Evolutionary conservation across 2,329 filamentous ascomycete species (phyloP), one percentile per base, ranked within the genome.

Genomic region (Colletotrichum sp.): DNA sequence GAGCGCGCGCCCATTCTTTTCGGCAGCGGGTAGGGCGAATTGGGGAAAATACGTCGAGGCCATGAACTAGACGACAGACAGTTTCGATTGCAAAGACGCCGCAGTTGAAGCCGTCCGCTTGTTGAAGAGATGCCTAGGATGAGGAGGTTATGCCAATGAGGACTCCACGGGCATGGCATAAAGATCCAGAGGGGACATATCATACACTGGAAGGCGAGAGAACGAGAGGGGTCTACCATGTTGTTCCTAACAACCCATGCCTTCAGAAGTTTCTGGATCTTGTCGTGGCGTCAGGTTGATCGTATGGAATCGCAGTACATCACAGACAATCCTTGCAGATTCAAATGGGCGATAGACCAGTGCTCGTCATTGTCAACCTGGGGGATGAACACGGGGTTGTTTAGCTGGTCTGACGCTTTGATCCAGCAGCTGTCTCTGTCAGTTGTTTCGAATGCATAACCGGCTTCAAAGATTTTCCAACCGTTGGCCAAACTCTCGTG

Each of bases 401-500:
- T 55, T 55, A 16, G 0, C 49, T 55, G 21, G n/a, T 55, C 7
- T 24, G 13, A 24, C 49, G 49, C n/a, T 55, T 24, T 55, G 21
- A 55, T 13, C 49, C 49, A 0, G n/a, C 7, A 24, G 49, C n/a
- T 55, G 13, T 55, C 49, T 55, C 15, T 24, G 13, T 55, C 1
- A 0, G 49, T 24, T 24, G 9, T 24, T 55, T 16, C 0, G 0
- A 55, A 24, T 13, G n/a, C 0, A 16, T 55, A 55, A 55, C 49
- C n/a, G 5, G n/a, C 49, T 24, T 24, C 21, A 24, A 55, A 55
- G 0, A 1, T 7, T 0, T 24, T 55, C n/a, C 13, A 55, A 24
- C n/a, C 4, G 13, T 55, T 13, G 13, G 0, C 9, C 0, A 0
- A 55, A 24, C 13, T 21, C 49, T 13, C n/a, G 10, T 1, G 7